These are phyloP conservation scores for Fusarium nisikadoi DNA, from an alignment of 2,329 filamentous ascomycete genomes.

Conservation along the genomic window DNA sequence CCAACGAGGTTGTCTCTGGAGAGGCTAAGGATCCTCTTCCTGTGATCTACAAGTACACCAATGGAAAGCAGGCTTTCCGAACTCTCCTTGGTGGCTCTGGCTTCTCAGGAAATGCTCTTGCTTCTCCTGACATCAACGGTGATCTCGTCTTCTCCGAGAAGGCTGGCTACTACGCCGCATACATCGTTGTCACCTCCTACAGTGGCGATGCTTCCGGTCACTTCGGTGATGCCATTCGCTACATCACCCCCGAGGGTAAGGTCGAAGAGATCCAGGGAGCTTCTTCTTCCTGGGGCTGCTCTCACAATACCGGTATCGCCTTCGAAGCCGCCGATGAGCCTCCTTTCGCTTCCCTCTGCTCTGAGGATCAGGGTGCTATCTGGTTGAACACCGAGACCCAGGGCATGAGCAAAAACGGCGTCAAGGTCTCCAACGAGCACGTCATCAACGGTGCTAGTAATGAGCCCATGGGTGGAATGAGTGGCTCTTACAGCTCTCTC, in stretches of 20 bases:
- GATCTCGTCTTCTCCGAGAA: constrained; percentile 69
- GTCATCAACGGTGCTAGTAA: constrained; percentile 68
- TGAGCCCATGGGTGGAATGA: constrained; percentile 71
- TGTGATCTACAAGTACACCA: constrained; percentile 68
- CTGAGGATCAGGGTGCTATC: constrained; percentile 71
- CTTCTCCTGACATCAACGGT: constrained; percentile 69
- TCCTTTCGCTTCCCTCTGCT: constrained; percentile 68
- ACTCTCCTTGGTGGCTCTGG: constrained; percentile 68
- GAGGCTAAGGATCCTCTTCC: constrained; percentile 64
- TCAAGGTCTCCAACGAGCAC: constrained; percentile 72
- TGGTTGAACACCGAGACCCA: constrained; percentile 71
- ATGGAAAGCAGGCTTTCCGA: constrained; percentile 66
- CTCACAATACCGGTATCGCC: constrained; percentile 72
- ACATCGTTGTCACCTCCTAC: constrained; percentile 70
- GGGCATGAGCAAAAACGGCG: constrained; percentile 62
- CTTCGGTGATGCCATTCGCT: constrained; percentile 64
- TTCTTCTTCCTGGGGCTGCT: constrained; percentile 68
- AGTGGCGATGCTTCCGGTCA: constrained; percentile 64
- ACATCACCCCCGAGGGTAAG: constrained; percentile 60
- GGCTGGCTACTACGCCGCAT: constrained; percentile 67
- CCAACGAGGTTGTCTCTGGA: constrained; percentile 65
- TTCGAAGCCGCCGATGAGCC: constrained; percentile 68
- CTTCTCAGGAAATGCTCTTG: constrained; percentile 60
- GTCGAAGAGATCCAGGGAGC: constrained; percentile 63
- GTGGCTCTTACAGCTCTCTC: constrained; percentile 69